Evolutionary conservation across 208 protist genomes (phyloP), one percentile per base, ranked within the genome.

Genomic region (Acanthamoeba castellanii): DNA sequence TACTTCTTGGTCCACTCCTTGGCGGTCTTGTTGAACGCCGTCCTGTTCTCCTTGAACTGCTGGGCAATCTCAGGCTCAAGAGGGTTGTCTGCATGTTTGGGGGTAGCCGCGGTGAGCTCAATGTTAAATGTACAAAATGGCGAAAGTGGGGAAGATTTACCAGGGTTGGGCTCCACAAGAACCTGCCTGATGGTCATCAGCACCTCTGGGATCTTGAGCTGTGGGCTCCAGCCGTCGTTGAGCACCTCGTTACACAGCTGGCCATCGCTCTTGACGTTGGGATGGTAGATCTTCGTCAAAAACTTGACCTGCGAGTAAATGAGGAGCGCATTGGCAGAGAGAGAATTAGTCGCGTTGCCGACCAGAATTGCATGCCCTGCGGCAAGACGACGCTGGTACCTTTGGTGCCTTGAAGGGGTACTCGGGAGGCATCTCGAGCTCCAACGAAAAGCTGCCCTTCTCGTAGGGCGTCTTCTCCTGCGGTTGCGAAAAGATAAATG

Each of bases 1-100:
- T 97, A 95, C 61, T 97, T 97, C 55, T 97, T 95, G 0, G 96
- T 97, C 91, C 91, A 97, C 82, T 97, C 96, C n/a, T 96, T 96
- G 50, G 96, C 96, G 5, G 84, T 96, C 64, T 95, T 96, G 88
- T 96, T 95, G 61, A 95, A 97, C 37, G 92, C 93, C 27, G 90
- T 96, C 55, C 89, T 76, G 70, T 97, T 94, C 11, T 90, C 87
- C 70, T 92, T 97, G 64, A 89, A 97, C 95, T 95, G 91, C 84
- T 97, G 76, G 52, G 96, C 96, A 32, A 97, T 96, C 34, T 97
- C 96, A 16, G 76, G 72, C 74, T 95, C 96, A 30, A 97, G 96
- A 22, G 96, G 96, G 34, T 81, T 50, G 50, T 97, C 96, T 85
- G 95, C n/a, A n/a, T 2, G 30, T 16, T 76, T 42, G 3, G 16